Conservation (phyloP, 805 yeast genomes). For the Metschnikowia cubensis region DNA sequence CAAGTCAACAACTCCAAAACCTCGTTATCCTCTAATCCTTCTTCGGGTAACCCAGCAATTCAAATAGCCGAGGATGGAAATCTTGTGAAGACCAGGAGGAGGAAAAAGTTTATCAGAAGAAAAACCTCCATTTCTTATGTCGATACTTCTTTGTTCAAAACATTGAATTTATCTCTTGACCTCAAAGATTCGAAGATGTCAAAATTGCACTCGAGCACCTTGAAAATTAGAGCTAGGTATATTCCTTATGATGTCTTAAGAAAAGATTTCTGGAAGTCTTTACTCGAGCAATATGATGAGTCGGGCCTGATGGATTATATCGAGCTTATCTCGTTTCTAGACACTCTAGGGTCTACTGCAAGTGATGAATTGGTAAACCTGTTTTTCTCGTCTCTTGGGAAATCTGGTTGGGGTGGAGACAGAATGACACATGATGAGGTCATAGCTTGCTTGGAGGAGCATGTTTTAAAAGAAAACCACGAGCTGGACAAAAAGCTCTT, state of each 20-base stretch:
- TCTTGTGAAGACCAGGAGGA: constrained; percentile 26
- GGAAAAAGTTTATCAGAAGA: constrained; percentile 30
- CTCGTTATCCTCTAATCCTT: constrained; percentile 8
- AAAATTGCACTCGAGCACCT: constrained; percentile 44
- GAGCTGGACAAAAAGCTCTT: constrained; percentile 42
- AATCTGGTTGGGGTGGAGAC: constrained; percentile 54
- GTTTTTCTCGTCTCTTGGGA: constrained; percentile 46
- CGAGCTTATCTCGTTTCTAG: constrained; percentile 64
- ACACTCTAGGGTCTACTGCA: constrained; percentile 50
- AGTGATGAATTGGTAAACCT: constrained; percentile 52
- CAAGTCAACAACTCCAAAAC: constrained; percentile 2
- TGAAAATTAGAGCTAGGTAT: constrained; percentile 61
- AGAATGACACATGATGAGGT: constrained; percentile 43
- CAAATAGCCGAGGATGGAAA: constrained; percentile 27
- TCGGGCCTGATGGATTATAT: constrained; percentile 43
- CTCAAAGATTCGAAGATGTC: constrained; percentile 30
- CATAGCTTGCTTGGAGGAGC: constrained; percentile 44
- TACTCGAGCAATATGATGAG: constrained; percentile 52
- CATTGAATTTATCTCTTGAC: constrained; percentile 36
- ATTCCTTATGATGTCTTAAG: constrained; percentile 63
- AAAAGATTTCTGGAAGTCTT: constrained; percentile 63
- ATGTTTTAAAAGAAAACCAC: constrained; percentile 21
- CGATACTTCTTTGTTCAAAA: constrained; percentile 41
- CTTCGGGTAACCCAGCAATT: constrained; percentile 17
- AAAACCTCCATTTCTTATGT: constrained; percentile 26